A percentile compares a stretch with the other conserved stretches of the same genome.
Conservation (phyloP, 768 basidiomycete genomes). For the Austroboletus eburneus region DNA sequence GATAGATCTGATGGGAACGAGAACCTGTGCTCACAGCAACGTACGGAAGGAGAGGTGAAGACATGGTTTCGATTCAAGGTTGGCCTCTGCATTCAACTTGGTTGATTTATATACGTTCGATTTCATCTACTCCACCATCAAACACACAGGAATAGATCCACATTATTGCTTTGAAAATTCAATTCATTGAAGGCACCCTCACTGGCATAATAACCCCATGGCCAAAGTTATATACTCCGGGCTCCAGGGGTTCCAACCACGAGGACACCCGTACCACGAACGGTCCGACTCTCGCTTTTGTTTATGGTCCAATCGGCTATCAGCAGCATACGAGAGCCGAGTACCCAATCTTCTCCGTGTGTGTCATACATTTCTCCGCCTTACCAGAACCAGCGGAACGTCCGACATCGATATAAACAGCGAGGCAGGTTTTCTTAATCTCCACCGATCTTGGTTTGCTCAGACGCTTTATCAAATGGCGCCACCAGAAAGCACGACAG, state of each 20-base stretch:
- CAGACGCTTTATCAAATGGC: conserved; percentile 26
- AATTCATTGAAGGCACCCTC: no score
- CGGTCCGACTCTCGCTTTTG: background rate
- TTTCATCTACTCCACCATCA: no score
- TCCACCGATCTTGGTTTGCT: conserved; percentile 4
- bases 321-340: background rate
- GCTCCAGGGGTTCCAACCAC: no score
- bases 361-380: conserved; percentile 2
- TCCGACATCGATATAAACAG: conserved; percentile 10
- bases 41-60: conserved; percentile 16
- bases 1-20: background rate
- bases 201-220: no score
- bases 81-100: no score
- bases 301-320: background rate
- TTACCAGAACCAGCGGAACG: conserved; percentile 1
- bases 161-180: no score
- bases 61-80: conserved; percentile 10
- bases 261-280: no score
- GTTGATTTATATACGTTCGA: no score
- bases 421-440: no score
- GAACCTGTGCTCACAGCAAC: conserved; percentile 17
- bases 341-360: background rate
- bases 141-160: no score
- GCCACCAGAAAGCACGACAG: conserved; percentile 39
- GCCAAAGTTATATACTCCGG: no score